phyloP scores from a whole-genome alignment of 768 basidiomycete species.

The Trametes cingulata region DNA sequence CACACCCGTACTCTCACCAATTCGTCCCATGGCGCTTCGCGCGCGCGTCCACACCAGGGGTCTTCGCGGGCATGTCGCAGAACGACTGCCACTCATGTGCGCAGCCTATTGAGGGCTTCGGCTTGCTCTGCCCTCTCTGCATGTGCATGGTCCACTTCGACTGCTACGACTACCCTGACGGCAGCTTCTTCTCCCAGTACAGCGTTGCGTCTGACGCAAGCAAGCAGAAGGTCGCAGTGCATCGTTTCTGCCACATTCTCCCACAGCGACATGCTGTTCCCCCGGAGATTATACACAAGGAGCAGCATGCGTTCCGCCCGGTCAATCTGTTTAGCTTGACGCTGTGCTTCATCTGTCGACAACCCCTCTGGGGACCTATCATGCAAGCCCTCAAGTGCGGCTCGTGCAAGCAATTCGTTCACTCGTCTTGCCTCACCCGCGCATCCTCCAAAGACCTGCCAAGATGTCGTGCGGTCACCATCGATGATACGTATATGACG shows the following conservation, averaged over 20 bases:
- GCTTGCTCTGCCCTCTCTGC: constrained; percentile 71
- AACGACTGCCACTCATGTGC: constrained; percentile 59
- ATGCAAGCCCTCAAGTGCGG: constrained; percentile 66
- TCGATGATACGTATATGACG: constrained; percentile 49
- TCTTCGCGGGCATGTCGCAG: constrained; percentile 36
- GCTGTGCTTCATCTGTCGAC: constrained; percentile 65
- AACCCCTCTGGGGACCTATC: constrained; percentile 73
- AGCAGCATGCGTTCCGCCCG: constrained; percentile 52
- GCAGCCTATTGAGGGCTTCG: constrained; percentile 60
- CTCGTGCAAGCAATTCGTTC: constrained; percentile 61
- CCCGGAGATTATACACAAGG: constrained; percentile 27
- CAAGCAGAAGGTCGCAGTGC: constrained; percentile 59
- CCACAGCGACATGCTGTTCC: constrained; percentile 32
- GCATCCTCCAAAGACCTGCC: constrained; percentile 32
- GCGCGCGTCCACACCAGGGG: constrained; percentile 25
- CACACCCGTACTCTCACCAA: constrained; percentile 55
- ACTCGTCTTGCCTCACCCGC: constrained; percentile 47
- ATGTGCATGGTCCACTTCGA: constrained; percentile 71
- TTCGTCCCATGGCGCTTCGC: constrained; percentile 71
- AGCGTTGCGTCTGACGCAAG: constrained; percentile 43
- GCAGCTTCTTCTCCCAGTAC: constrained; percentile 60
- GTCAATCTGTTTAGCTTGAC: constrained; percentile 74
- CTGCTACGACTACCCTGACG: constrained; percentile 74
- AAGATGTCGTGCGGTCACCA: constrained; percentile 40
- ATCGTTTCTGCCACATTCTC: constrained; percentile 57